Evolutionary conservation across 2,329 filamentous ascomycete species (phyloP).

Genomic region (Monosporascus ibericus): DNA sequence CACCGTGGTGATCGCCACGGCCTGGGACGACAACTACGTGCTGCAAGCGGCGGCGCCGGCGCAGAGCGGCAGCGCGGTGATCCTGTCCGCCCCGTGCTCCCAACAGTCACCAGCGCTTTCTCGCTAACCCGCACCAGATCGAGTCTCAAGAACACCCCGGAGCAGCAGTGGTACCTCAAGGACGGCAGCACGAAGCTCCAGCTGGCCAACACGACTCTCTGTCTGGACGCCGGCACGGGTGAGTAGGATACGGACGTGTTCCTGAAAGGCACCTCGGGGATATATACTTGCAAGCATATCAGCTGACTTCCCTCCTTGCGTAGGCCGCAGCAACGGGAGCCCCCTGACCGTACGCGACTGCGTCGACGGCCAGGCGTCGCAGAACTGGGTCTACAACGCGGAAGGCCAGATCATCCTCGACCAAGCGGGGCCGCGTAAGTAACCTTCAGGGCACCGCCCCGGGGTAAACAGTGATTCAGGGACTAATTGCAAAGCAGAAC

Average conservation of each 20-base stretch:
- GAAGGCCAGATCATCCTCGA: slow-evolving; percentile 34
- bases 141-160: slow-evolving; percentile 24
- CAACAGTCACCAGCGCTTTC: neutral
- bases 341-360: slow-evolving; percentile 31
- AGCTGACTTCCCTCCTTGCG: too few relatives aligned
- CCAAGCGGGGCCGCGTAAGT: slow-evolving; percentile 28
- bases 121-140: slow-evolving; percentile 17
- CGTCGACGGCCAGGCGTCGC: slow-evolving; percentile 24
- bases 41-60: slow-evolving; percentile 26
- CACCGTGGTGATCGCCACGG: slow-evolving; percentile 33
- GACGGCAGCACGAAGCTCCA: slow-evolving; percentile 29
- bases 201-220: slow-evolving; percentile 31
- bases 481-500: neutral
- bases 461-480: slow-evolving; percentile 2
- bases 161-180: slow-evolving; percentile 36
- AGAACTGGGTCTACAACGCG: slow-evolving; percentile 31
- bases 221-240: slow-evolving; percentile 30
- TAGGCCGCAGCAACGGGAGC: slow-evolving; percentile 12
- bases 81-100: slow-evolving; percentile 24
- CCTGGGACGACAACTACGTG: slow-evolving; percentile 33
- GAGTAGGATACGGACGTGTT: too few relatives aligned
- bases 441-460: slow-evolving; percentile 5
- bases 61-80: slow-evolving; percentile 26
- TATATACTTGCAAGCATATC: neutral
- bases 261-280: slow-evolving; percentile 10